A percentile compares a stretch with the other conserved stretches of the same genome.
These are phyloP conservation scores for Elaeagnus macrophylla DNA, from an alignment of 306 rosid genomes.

Conservation along the genomic window DNA sequence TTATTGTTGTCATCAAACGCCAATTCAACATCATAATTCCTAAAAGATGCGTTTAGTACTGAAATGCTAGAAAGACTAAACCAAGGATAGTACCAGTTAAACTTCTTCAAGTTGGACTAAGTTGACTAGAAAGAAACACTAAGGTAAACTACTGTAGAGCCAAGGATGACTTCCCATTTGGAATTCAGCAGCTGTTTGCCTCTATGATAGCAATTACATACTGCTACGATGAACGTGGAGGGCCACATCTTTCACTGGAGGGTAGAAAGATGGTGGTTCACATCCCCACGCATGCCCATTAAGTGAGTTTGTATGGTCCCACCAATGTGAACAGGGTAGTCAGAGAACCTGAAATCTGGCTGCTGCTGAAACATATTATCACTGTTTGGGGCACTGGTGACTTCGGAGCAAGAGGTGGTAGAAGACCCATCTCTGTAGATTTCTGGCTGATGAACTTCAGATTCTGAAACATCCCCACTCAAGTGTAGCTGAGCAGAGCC, in stretches of 20 bases:
- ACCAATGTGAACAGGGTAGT: constrained; percentile 37
- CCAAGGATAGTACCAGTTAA: constrained; percentile 8
- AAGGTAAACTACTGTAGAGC: constrained; percentile 26
- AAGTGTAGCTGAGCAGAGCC: constrained; percentile 20
- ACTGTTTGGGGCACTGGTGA: constrained; percentile 23
- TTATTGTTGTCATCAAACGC: too few relatives aligned
- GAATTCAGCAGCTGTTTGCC: constrained; percentile 16
- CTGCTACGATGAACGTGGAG: constrained; percentile 13
- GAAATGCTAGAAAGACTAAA: too few relatives aligned
- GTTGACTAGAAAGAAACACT: constrained; percentile 2
- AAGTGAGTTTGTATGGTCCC: constrained; percentile 22
- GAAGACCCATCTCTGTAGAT: constrained; percentile 28
- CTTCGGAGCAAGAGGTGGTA: constrained; percentile 27
- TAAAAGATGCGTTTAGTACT: too few relatives aligned
- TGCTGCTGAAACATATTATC: constrained; percentile 21
- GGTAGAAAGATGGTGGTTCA: constrained; percentile 31
- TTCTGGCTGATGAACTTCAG: constrained; percentile 24
- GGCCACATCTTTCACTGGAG: constrained; percentile 2
- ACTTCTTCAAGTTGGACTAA: constrained; percentile 8
- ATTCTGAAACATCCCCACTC: constrained; percentile 21
- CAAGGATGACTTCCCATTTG: constrained; percentile 75
- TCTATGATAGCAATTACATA: constrained; percentile 13
- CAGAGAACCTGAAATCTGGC: constrained; percentile 35
- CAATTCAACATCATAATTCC: too few relatives aligned
- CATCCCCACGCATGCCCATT: constrained; percentile 23